Conservation (phyloP, 345 rosid genomes). For the Citrus sinensis region DVS_A1.0 CM039164.1:6024001-6024500, state of each 20-base stretch:
- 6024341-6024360: not conserved
- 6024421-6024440: not conserved
- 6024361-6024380: not conserved
- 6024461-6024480: not conserved
- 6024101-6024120: conserved; percentile 4
- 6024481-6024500: not conserved
- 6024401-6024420: not conserved
- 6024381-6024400: not conserved
- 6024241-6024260: conserved; percentile 6
- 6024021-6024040: not conserved
- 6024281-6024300: not conserved
- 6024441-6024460: not conserved
- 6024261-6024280: not conserved
- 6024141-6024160: conserved; percentile 1
- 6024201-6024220: conserved; percentile 5
- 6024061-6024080: conserved; percentile 9
- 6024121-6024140: not conserved
- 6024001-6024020: not conserved
- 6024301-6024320: not conserved
- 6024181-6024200: not conserved
- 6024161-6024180: not conserved
- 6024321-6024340: not conserved
- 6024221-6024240: conserved; percentile 11
- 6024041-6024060: not conserved
- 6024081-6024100: conserved; percentile 9